Base-by-base conservation (phyloP, 2,329 filamentous ascomycete species). In the Diaporthe helianthi region DNA sequence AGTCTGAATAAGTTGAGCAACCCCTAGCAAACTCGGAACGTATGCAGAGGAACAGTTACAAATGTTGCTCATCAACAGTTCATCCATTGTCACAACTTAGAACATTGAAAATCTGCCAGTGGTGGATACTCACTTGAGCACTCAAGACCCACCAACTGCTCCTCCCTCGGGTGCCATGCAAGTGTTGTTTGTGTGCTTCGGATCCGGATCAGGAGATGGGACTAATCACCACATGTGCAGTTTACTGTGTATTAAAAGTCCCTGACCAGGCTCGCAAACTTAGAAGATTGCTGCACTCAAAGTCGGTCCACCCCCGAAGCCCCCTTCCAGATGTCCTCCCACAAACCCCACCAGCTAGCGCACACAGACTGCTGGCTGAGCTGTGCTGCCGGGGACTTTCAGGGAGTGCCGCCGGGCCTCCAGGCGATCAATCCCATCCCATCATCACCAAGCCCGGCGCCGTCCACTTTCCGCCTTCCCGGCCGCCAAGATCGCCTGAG, bases 331-430 rank as follows among this genome's bases (percentile, higher is more conserved):
- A n/a, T 12, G 1, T 38, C n/a, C 53, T 15, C 38, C 36, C 9
- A 29, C 24, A 26, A 26, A 19, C 55, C 41, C 38, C 55, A 60
- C 38, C 55, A 46, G 24, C 55, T 46, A 24, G 5, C 22, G 7
- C 47, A 46, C 54, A 47, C 58, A 47, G 58, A 61, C 58, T 47
- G 58, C 41, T 19, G 26, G 26, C 31, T 29, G 58, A 13, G 58
- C n/a, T 47, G 58, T 61, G 58, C 58, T 29, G 15, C 58, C 41
- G 58, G 58, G 55, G 26, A 33, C 26, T 61, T 61, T 47, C n/a
- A 61, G 58, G 58, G 29, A 31, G 22, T 5, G 41, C 58, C 58
- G 58, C 38, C 41, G 38, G 58, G 24, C 58, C 41, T 33, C 13
- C 41, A 47, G 19, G 41, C 13, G 41, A 15, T 38, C n/a, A n/a